Conservation (phyloP, 2,329 filamentous ascomycete species). For the Akanthomyces muscarius region DNA sequence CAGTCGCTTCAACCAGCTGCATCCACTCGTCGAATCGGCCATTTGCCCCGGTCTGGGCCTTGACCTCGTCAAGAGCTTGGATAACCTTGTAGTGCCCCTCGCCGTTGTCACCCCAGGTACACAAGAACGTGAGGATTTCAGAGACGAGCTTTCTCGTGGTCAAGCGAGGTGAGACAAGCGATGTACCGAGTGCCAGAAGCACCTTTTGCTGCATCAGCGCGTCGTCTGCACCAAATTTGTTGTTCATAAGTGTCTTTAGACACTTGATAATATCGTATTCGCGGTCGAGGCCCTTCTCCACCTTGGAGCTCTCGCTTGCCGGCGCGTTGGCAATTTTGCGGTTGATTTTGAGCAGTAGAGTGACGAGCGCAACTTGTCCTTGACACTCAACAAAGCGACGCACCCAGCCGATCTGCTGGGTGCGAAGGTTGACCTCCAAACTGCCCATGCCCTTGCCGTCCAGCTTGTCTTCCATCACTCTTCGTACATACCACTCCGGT, state of each 20-base stretch:
- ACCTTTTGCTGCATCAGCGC: slow-evolving; percentile 86
- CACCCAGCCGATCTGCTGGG: slow-evolving; percentile 97
- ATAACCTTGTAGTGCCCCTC: slow-evolving; percentile 91
- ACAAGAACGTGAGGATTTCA: slow-evolving; percentile 93
- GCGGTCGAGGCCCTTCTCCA: slow-evolving; percentile 77
- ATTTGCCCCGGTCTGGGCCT: slow-evolving; percentile 82
- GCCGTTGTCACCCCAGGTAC: slow-evolving; percentile 81
- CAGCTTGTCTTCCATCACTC: slow-evolving; percentile 93
- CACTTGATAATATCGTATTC: slow-evolving; percentile 99
- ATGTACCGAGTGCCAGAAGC: slow-evolving; percentile 80
- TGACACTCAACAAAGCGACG: slow-evolving; percentile 95
- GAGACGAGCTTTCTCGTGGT: slow-evolving; percentile 93
- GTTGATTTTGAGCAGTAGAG: slow-evolving; percentile 90
- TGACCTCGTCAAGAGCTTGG: slow-evolving; percentile 88
- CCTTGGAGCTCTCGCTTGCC: slow-evolving; percentile 52
- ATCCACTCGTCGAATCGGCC: slow-evolving; percentile 98
- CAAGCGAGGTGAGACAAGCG: slow-evolving; percentile 80
- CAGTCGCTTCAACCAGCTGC: slow-evolving; percentile 94
- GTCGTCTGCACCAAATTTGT: slow-evolving; percentile 97
- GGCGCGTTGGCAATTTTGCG: slow-evolving; percentile 75
- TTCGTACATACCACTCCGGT: slow-evolving; percentile 96
- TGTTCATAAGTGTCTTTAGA: slow-evolving; percentile 96
- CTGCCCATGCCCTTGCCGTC: slow-evolving; percentile 88
- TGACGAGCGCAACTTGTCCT: slow-evolving; percentile 92
- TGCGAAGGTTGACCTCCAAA: slow-evolving; percentile 88